Base-by-base conservation (phyloP, 345 rosid species). In the Melastoma malabathricum region DNA sequence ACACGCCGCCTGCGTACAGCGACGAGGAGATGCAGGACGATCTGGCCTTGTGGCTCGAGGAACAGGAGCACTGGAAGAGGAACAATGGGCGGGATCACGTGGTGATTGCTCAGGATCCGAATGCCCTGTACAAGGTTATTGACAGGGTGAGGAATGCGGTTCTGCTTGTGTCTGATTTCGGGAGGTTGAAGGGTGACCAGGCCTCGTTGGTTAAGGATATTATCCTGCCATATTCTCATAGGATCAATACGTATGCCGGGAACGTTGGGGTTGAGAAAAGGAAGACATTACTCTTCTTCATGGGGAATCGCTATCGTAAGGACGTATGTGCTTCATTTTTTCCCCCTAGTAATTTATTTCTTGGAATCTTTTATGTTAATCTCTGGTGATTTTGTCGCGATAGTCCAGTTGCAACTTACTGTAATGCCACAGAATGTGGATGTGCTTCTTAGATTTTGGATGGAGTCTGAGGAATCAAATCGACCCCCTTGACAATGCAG, bases 231-330 rank as follows among this genome's bases (percentile, higher is more conserved):
- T 92, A 92, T 49, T 76, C 97, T 10, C 97, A 87, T 64, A 69
- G 97, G 58, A 84, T 92, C 50, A 82, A 75, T 57, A 52, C 73
- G 43, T 92, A 74, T 59, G 71, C 46, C 2, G 99, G 97, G 0
- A 90, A 79, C 18, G 50, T 78, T 5, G 84, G 90, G 12, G 77
- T 83, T 2, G 60, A 77, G 43, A 60, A 72, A 17, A 73, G 99
- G 29, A 69, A 69, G 31, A 92, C 83, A 0, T 75, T 92, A 58
- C 71, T 92, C 66, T 92, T 92, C 72, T 92, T 92, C 73, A 92
- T 92, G 99, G 99, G 99, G 3, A 92, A 92, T 65, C 85, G 97
- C 5, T 92, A 75, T 61, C 77, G 95, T 52, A 92, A 88, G 69
- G 97, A 92, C 68, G 97, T 92, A 67, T 12, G 2, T 0, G 41